Evolutionary conservation across 345 rosid genomes (phyloP).

Genomic region (Erucastrum elatum): DNA sequence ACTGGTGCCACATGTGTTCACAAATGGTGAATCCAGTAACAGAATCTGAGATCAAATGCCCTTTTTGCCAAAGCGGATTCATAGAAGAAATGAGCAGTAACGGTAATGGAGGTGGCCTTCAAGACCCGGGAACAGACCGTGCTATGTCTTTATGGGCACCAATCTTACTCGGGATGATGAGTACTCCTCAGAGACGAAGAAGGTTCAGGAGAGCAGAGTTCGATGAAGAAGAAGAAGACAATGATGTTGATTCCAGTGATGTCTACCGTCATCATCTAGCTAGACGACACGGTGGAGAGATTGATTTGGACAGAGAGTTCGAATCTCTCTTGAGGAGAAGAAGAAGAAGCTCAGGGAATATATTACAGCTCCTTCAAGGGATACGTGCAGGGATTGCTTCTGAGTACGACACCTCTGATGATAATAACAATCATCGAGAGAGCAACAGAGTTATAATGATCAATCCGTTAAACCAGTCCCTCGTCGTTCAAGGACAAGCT

Average conservation of each 20-base stretch:
- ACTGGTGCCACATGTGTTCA: slow-evolving; percentile 76
- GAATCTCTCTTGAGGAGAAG: slow-evolving; percentile 67
- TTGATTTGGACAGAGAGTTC: slow-evolving; percentile 61
- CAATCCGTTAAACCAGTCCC: slow-evolving; percentile 61
- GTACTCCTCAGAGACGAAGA: slow-evolving; percentile 54
- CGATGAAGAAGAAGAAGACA: slow-evolving; percentile 59
- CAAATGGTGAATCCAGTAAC: slow-evolving; percentile 64
- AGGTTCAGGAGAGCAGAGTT: slow-evolving; percentile 56
- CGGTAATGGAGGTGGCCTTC: neutral
- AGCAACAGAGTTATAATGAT: slow-evolving; percentile 56
- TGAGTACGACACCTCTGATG: slow-evolving; percentile 58
- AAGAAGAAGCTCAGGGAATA: slow-evolving; percentile 68
- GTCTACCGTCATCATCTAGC: slow-evolving; percentile 34
- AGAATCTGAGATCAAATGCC: slow-evolving; percentile 86
- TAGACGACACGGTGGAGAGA: slow-evolving; percentile 49
- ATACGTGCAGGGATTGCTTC: slow-evolving; percentile 71
- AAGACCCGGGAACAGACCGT: slow-evolving; percentile 59
- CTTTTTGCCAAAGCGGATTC: slow-evolving; percentile 58
- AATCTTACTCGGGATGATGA: slow-evolving; percentile 83
- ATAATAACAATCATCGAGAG: neutral
- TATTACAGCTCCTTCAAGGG: slow-evolving; percentile 76
- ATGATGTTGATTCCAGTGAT: slow-evolving; percentile 42
- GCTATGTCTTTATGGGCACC: slow-evolving; percentile 87
- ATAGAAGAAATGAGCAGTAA: slow-evolving; percentile 37
- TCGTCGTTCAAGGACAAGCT: slow-evolving; percentile 38